A percentile compares a stretch with the other conserved stretches of the same genome.
phyloP scores from a whole-genome alignment of 495 filamentous ascomycete genomes.

The Annulohypoxylon bovei region DNA sequence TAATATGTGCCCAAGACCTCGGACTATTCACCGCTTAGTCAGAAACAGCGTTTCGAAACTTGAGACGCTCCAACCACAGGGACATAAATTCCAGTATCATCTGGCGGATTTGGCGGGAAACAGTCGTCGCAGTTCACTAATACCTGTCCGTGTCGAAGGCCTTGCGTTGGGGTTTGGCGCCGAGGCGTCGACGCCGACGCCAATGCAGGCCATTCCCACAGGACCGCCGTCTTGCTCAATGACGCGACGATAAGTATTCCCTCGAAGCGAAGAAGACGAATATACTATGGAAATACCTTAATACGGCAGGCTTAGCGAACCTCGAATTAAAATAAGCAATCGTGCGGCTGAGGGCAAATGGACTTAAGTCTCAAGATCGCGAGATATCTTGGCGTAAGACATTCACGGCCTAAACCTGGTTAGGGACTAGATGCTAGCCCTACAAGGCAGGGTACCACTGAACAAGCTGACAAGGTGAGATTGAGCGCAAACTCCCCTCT shows the following conservation, averaged over 20 bases:
- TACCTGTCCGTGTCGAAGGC: too few relatives aligned
- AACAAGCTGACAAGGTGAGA: neutral
- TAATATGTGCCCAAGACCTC: neutral
- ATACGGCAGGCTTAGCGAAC: neutral
- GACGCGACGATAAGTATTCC: neutral
- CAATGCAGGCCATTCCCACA: neutral
- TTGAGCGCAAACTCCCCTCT: neutral
- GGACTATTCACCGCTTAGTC: conserved; percentile 16
- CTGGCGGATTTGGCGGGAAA: neutral
- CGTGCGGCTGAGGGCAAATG: neutral
- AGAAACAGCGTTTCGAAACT: conserved; percentile 8
- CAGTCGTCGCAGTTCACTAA: neutral
- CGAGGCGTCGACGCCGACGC: neutral
- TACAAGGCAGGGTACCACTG: neutral
- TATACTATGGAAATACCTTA: neutral
- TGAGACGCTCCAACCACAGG: neutral
- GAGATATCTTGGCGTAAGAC: conserved; percentile 10
- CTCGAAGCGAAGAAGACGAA: neutral
- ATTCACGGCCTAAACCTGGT: neutral
- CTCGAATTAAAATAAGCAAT: neutral
- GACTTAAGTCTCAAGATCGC: conserved; percentile 3
- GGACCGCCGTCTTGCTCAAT: neutral
- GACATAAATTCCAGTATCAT: neutral
- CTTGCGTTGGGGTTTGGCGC: neutral
- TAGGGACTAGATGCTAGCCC: neutral